Conservation (phyloP, 2,329 filamentous ascomycete species). For the Didymella pomorum region DNA sequence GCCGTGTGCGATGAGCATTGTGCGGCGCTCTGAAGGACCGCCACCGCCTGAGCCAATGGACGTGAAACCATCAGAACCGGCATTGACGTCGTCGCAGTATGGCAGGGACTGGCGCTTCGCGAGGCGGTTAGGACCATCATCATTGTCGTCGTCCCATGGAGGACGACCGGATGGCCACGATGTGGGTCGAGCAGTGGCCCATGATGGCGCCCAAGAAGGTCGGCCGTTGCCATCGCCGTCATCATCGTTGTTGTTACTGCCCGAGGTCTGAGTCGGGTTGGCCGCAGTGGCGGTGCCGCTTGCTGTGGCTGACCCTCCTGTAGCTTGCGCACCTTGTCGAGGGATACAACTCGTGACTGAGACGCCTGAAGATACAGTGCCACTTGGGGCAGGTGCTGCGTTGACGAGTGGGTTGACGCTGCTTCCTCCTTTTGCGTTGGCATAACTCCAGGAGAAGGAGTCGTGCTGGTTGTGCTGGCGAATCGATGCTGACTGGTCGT, state of each 20-base stretch:
- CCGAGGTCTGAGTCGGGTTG: constrained; percentile 8
- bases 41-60: constrained; percentile 20
- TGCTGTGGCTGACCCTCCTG: constrained; percentile 13
- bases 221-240: constrained; percentile 12
- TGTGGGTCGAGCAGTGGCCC: constrained; percentile 31
- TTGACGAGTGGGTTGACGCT: constrained; percentile 54
- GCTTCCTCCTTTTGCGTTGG: constrained; percentile 59
- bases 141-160: constrained; percentile 5
- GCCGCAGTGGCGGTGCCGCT: constrained; percentile 13
- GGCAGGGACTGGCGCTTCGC: constrained; percentile 35
- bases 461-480: constrained; percentile 54
- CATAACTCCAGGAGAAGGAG: constrained; percentile 58
- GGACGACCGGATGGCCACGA: constrained; percentile 23
- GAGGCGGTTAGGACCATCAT: constrained; percentile 5
- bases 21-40: constrained; percentile 23
- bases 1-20: constrained; percentile 55
- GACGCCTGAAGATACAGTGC: constrained; percentile 22
- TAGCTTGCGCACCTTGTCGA: constrained; percentile 32
- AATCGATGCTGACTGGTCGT: constrained; percentile 56
- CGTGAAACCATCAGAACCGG: constrained; percentile 26
- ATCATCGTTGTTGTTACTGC: constrained; percentile 5
- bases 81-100: constrained; percentile 40
- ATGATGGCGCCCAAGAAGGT: constrained; percentile 12
- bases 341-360: constrained; percentile 42
- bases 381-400: constrained; percentile 32